Evolutionary conservation across 768 basidiomycete genomes (phyloP), one percentile per base, ranked within the genome.

Genomic region (Xerocomus potaroensis): DNA sequence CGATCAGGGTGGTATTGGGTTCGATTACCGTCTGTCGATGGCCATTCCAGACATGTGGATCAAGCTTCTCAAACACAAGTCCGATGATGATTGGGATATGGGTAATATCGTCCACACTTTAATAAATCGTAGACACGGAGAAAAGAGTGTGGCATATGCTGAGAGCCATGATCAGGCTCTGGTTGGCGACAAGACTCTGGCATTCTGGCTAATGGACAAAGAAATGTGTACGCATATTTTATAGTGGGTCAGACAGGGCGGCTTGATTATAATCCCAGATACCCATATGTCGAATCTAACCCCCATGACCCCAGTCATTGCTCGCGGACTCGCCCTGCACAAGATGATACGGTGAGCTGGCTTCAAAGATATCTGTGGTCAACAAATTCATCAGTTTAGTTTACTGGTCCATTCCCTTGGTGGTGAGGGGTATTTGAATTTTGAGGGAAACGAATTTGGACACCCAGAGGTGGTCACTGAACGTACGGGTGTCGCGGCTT

Each of bases 41-140:
- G 96, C 96, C 18, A 79, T 99, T 42, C 96, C 96, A 2, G 96
- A 99, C 67, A 97, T 95, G 93, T 99, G 93, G 92, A 99, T 99
- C 74, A 98, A 99, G 69, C 75, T 98, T 22, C 79, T 98, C 56
- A 99, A 98, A 65, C 96, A 99, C 70, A 81, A 80, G 61, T 52
- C 68, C 3, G 96, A 99, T 64, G 79, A 85, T 50, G 78, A 84
- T 33, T 99, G 96, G 96, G 77, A 95, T 40, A 73, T 99, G 57
- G 81, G 73, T 40, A 78, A 86, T 63, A 93, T 98, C 49, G 84
- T 87, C 15, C 85, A 87, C 62, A 98, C 92, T 2, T 69, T 99
- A 50, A 92, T 79, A 18, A 96, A 99, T 67, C 77, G 96, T 46
- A 78, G 96, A 30, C 70, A 92, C 59, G 78, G 82, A 19, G 96